Evolutionary conservation across 768 basidiomycete species (phyloP).

Genomic region (Serpula lacrymans): DNA sequence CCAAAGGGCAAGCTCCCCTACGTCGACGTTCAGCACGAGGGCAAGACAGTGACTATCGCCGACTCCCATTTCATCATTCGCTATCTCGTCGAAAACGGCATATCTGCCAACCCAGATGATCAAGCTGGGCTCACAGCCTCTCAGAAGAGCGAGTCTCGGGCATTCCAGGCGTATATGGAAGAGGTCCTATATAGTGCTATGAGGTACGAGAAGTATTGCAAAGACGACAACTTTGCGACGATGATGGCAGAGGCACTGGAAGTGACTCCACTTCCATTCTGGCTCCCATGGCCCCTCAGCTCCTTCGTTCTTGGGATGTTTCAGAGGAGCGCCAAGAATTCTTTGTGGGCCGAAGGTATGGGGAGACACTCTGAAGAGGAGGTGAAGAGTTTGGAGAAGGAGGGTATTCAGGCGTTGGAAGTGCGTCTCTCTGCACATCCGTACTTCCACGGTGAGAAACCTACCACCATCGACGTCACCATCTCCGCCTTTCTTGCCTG

Average conservation of each 20-base stretch:
- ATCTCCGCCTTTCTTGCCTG: not conserved
- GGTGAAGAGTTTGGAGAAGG: conserved; percentile 2
- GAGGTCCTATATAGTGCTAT: conserved; percentile 5
- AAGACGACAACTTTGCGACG: not conserved
- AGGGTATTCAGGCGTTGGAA: conserved; percentile 5
- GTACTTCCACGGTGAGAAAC: conserved; percentile 1
- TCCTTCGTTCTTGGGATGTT: not conserved
- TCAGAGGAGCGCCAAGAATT: not conserved
- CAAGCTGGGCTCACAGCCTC: conserved; percentile 1
- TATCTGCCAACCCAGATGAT: conserved; percentile 1
- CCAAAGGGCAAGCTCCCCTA: conserved; percentile 9
- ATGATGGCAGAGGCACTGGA: not conserved
- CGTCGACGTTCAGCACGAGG: not conserved
- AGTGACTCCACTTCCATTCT: too few species aligned
- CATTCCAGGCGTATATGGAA: conserved; percentile 8
- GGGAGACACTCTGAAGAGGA: conserved; percentile 6
- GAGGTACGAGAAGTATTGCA: not conserved
- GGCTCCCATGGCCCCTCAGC: conserved; percentile 1
- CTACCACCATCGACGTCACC: not conserved
- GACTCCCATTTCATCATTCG: conserved; percentile 10
- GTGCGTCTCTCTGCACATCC: not conserved
- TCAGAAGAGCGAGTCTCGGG: conserved; percentile 6
- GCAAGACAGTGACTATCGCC: not conserved
- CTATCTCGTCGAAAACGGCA: conserved; percentile 2
- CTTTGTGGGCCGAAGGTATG: not conserved